These are phyloP conservation scores for Curvularia sp. DNA, from an alignment of 2,329 filamentous ascomycete genomes.

Conservation along the genomic window DNA sequence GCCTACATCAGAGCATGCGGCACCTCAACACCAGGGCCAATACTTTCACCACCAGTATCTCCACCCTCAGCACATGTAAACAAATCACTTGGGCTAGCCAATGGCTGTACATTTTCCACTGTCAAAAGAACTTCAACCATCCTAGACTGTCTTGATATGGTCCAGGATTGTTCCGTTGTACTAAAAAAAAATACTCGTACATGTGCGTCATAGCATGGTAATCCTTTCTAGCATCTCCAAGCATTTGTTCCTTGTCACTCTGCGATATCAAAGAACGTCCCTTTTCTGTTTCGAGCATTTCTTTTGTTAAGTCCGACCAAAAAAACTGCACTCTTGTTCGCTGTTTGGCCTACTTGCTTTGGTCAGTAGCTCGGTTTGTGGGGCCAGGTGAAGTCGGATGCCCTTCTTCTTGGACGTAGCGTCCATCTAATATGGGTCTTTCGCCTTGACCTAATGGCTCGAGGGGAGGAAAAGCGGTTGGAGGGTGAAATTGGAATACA, in stretches of 20 bases:
- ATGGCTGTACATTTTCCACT: conserved; percentile 24
- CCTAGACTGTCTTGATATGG: conserved; percentile 22
- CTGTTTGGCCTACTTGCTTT: conserved; percentile 15
- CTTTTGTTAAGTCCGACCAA: conserved; percentile 41
- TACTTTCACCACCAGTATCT: conserved; percentile 49
- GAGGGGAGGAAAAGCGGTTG: conserved; percentile 36
- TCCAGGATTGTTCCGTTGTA: conserved; percentile 42
- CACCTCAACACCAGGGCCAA: conserved; percentile 45
- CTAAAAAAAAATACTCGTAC: conserved; percentile 49
- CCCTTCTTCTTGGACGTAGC: conserved; percentile 35
- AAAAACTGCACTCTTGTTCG: conserved; percentile 32
- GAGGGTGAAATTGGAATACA: conserved; percentile 49
- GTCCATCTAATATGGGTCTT: conserved; percentile 47
- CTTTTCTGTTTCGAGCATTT: conserved; percentile 45
- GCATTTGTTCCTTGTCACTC: conserved; percentile 43
- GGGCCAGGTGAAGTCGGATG: conserved; percentile 25
- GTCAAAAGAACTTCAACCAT: conserved; percentile 25
- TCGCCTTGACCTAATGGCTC: conserved; percentile 28
- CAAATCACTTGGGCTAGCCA: conserved; percentile 20
- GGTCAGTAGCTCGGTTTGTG: conserved; percentile 20
- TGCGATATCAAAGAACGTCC: conserved; percentile 47
- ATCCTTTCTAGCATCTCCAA: conserved; percentile 48
- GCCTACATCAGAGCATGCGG: conserved; percentile 46
- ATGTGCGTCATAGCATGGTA: conserved; percentile 52
- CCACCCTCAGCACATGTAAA: conserved; percentile 48